A percentile compares a stretch with the other conserved stretches of the same genome.
Evolutionary conservation across 345 rosid species (phyloP).

Genomic region (Nephelium lappaceum): DNA sequence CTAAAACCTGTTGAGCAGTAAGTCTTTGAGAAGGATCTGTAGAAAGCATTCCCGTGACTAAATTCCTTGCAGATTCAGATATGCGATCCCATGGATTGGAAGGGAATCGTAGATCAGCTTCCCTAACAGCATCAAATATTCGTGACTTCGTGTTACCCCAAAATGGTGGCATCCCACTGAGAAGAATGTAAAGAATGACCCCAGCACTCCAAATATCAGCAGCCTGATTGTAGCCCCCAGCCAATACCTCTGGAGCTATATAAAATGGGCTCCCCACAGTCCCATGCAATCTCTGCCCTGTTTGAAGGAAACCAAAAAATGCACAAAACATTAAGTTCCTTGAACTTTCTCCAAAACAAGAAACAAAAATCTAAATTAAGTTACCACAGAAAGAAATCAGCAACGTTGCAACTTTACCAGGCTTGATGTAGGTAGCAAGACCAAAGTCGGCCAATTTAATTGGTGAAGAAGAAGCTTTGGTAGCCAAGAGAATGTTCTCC

Average conservation of each 20-base stretch:
- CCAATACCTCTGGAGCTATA: constrained; percentile 74
- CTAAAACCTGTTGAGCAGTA: constrained; percentile 60
- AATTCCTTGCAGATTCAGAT: constrained; percentile 53
- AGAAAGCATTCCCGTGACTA: constrained; percentile 64
- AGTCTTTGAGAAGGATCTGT: constrained; percentile 51
- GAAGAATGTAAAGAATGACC: constrained; percentile 66
- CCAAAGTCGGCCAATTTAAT: constrained; percentile 77
- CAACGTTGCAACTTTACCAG: constrained; percentile 38
- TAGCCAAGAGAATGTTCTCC: constrained; percentile 66
- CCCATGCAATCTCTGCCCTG: constrained; percentile 64
- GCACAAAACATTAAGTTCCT: neutral
- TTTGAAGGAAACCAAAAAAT: constrained; percentile 17
- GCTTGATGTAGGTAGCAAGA: constrained; percentile 62
- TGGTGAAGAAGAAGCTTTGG: constrained; percentile 55
- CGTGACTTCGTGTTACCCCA: constrained; percentile 74
- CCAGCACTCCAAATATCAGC: constrained; percentile 85
- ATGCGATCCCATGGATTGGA: constrained; percentile 57
- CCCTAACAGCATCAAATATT: constrained; percentile 65
- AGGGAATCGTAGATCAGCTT: constrained; percentile 66
- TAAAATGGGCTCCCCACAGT: constrained; percentile 80
- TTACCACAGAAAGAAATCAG: neutral
- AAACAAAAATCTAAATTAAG: neutral
- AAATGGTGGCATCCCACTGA: constrained; percentile 70
- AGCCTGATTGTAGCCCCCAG: constrained; percentile 66
- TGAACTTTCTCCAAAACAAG: constrained; percentile 7